These are phyloP conservation scores for Ambrosia hybrid DNA, from an alignment of 140 eudicot genomes.

Conservation along the genomic window DNA sequence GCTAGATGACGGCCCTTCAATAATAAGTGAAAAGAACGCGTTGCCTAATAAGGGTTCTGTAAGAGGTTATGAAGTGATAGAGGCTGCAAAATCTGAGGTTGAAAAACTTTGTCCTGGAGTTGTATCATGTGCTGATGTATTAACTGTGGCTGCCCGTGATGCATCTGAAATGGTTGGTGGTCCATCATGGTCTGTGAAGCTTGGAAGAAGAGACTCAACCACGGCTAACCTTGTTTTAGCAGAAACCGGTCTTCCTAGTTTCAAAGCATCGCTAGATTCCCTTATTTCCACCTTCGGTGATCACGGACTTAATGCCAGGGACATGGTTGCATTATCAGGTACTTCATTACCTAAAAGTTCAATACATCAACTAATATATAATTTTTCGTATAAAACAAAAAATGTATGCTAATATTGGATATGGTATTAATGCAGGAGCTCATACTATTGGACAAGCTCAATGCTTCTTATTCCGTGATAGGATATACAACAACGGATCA, in stretches of 20 bases:
- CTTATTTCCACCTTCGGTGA: constrained; percentile 36
- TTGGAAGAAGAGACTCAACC: constrained; percentile 55
- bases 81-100: constrained; percentile 56
- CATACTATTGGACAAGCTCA: constrained; percentile 68
- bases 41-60: no score
- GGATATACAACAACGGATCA: constrained; percentile 51
- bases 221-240: constrained; percentile 37
- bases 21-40: neutral
- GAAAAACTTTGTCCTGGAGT: constrained; percentile 65
- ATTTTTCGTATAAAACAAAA: neutral
- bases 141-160: constrained; percentile 63
- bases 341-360: neutral
- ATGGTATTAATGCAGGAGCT: constrained; percentile 38
- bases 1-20: constrained; percentile 44
- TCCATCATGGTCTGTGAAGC: constrained; percentile 51
- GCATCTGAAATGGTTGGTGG: constrained; percentile 55
- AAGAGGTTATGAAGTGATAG: constrained; percentile 54
- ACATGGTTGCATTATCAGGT: constrained; percentile 66
- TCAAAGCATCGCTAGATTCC: constrained; percentile 25
- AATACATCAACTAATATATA: neutral
- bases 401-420: neutral
- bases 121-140: constrained; percentile 73
- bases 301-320: constrained; percentile 47
- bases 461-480: constrained; percentile 44
- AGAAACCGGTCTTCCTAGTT: constrained; percentile 37